phyloP scores from a whole-genome alignment of 176 grass and related monocot genomes.

The Pharus latifolius region DNA sequence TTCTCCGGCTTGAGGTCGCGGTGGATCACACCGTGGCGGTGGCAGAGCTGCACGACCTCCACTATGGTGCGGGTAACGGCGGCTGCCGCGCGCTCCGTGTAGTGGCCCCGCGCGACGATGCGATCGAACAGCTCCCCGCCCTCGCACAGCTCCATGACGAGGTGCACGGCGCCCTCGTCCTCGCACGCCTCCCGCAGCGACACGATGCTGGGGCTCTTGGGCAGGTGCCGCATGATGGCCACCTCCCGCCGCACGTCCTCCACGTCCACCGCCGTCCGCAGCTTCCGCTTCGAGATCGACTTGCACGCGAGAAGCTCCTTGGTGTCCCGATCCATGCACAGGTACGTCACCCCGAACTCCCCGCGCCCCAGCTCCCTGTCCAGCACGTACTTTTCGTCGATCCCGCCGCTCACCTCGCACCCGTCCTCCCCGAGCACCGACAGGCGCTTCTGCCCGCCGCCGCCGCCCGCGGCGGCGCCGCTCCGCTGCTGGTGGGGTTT shows the following conservation, averaged over 20 bases:
- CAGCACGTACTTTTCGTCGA: conserved; percentile 81
- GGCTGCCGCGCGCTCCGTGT: conserved; percentile 89
- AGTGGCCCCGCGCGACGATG: conserved; percentile 88
- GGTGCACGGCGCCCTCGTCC: conserved; percentile 92
- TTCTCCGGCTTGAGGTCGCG: conserved; percentile 96
- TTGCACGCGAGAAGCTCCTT: conserved; percentile 91
- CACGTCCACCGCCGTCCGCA: conserved; percentile 83
- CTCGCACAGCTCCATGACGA: conserved; percentile 99
- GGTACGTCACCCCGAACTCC: conserved; percentile 98
- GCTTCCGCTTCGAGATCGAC: conserved; percentile 98
- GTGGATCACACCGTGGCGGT: conserved; percentile 91
- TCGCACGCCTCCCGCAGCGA: conserved; percentile 77
- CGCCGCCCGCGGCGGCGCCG: conserved; percentile 17
- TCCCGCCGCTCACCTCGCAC: conserved; percentile 30
- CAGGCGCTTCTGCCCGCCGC: conserved; percentile 47
- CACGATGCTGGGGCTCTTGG: conserved; percentile 69
- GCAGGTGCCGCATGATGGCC: conserved; percentile 94
- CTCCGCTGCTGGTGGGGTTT: conserved; percentile 52
- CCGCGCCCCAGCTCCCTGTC: conserved; percentile 92
- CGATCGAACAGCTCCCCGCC: conserved; percentile 99
- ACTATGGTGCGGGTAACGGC: conserved; percentile 74
- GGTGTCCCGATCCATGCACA: conserved; percentile 84
- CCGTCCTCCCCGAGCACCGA: conserved; percentile 56
- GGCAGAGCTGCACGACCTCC: conserved; percentile 97
- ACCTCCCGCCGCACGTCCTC: conserved; percentile 99